Percentiles rank a stretch among this genome's conserved stretches.
Conservation (phyloP, 1,284 basidiomycete genomes). For the Trametes pubescens region DNA sequence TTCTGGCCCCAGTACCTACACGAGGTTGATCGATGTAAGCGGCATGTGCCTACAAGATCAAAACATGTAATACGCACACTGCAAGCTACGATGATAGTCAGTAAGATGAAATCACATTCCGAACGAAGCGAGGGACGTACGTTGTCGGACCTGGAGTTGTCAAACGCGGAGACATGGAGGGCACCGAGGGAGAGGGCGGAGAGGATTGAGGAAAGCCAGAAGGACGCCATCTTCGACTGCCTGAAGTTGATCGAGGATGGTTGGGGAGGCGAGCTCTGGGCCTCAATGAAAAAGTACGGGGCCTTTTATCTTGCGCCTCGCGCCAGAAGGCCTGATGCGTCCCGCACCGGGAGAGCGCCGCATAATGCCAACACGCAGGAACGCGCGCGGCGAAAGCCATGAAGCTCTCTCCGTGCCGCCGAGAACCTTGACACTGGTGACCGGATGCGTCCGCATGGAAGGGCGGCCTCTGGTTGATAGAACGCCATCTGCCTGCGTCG, state of each 20-base stretch:
- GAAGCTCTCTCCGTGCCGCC: conserved; percentile 2
- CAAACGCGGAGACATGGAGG: conserved; percentile 33
- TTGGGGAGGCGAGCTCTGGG: conserved; percentile 13
- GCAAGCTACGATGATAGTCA: conserved; percentile 8
- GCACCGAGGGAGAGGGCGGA: conserved; percentile 24
- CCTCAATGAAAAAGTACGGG: neutral
- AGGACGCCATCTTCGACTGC: conserved; percentile 24
- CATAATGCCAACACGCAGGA: conserved; percentile 18
- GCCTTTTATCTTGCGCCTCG: conserved; percentile 15
- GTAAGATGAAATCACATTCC: neutral
- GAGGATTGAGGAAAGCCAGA: conserved; percentile 27
- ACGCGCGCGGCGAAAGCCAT: conserved; percentile 18
- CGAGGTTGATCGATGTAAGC: neutral
- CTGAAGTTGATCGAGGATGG: conserved; percentile 1
- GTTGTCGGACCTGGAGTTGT: conserved; percentile 39
- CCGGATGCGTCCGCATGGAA: conserved; percentile 16
- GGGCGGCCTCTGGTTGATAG: conserved; percentile 12
- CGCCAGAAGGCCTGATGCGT: conserved; percentile 21
- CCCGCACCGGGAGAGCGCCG: conserved; percentile 19
- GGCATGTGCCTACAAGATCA: no score
- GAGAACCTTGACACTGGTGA: conserved; percentile 8
- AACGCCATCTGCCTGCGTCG: conserved; percentile 7
- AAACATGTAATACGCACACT: neutral
- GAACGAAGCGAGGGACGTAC: conserved; percentile 27
- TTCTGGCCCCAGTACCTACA: conserved; percentile 48